These are phyloP conservation scores for Cryptococcus wingfieldii DNA, from an alignment of 1,284 basidiomycete species.

Conservation along the genomic window DNA sequence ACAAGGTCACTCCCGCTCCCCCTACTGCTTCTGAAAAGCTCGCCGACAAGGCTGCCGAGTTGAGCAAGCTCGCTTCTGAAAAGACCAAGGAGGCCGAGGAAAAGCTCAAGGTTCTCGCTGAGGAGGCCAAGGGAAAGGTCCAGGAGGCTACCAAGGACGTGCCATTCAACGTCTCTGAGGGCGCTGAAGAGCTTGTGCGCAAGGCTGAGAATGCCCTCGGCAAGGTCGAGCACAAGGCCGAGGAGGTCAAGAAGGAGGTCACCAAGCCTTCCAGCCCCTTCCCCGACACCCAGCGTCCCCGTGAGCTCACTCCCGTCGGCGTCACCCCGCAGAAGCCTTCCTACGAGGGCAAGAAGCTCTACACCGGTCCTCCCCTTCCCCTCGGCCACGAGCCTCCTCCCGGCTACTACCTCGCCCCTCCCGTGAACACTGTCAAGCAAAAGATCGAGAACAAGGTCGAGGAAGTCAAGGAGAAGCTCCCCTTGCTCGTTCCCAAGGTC, in stretches of 20 bases:
- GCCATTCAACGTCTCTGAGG: conserved; percentile 58
- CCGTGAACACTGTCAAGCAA: conserved; percentile 22
- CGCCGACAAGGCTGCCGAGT: conserved; percentile 31
- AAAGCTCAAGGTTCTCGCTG: conserved; percentile 24
- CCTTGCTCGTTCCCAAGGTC: conserved; percentile 76
- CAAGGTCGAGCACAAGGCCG: conserved; percentile 18
- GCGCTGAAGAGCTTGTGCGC: conserved; percentile 61
- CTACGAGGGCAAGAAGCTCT: conserved; percentile 55
- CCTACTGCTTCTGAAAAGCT: conserved; percentile 11
- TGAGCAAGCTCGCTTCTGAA: conserved; percentile 31
- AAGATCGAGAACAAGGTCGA: conserved; percentile 14
- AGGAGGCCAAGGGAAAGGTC: conserved; percentile 30
- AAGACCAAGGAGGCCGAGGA: conserved; percentile 26
- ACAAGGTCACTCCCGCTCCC: conserved; percentile 10
- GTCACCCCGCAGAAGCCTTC: conserved; percentile 41
- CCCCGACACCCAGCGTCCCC: conserved; percentile 39
- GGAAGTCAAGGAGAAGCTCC: conserved; percentile 54
- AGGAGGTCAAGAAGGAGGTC: conserved; percentile 26
- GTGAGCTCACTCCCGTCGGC: conserved; percentile 45
- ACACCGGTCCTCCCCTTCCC: conserved; percentile 66
- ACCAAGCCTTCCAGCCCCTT: conserved; percentile 19
- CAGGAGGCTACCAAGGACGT: conserved; percentile 42
- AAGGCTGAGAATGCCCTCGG: conserved; percentile 59
- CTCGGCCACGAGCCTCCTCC: conserved; percentile 87
- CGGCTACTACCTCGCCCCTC: conserved; percentile 59